These are phyloP conservation scores for Brasilioporus rufonigricans DNA, from an alignment of 768 basidiomycete species.

Conservation along the genomic window DNA sequence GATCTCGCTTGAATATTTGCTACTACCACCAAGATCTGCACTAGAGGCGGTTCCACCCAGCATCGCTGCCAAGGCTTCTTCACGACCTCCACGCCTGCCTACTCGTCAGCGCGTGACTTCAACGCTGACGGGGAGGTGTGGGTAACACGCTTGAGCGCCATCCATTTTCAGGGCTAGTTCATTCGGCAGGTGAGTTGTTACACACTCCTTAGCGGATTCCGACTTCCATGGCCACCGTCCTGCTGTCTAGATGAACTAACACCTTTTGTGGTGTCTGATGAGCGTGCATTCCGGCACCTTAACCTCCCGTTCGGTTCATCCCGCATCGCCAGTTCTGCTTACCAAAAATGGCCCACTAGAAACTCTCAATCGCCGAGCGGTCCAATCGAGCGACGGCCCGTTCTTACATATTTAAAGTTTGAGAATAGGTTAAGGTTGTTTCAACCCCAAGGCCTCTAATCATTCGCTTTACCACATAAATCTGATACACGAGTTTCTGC, in stretches of 20 bases:
- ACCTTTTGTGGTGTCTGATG: slow-evolving; percentile 85
- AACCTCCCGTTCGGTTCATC: slow-evolving; percentile 72
- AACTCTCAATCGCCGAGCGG: slow-evolving; percentile 58
- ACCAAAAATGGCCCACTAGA: slow-evolving; percentile 75
- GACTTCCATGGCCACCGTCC: slow-evolving; percentile 87
- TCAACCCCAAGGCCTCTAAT: slow-evolving; percentile 89
- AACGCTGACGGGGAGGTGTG: slow-evolving; percentile 79
- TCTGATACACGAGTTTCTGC: slow-evolving; percentile 48
- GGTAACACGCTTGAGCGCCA: slow-evolving; percentile 86
- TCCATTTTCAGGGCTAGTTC: slow-evolving; percentile 91
- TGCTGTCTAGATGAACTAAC: slow-evolving; percentile 88
- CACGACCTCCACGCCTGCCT: slow-evolving; percentile 78
- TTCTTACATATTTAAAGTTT: slow-evolving; percentile 68
- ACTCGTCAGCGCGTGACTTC: slow-evolving; percentile 70
- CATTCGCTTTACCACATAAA: slow-evolving; percentile 69
- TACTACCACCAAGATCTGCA: slow-evolving; percentile 89
- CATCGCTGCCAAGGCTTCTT: slow-evolving; percentile 77
- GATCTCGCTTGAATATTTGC: slow-evolving; percentile 87
- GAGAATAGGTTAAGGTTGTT: slow-evolving; percentile 86
- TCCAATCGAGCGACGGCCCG: slow-evolving; percentile 49
- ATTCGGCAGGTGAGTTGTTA: slow-evolving; percentile 90
- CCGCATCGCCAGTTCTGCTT: slow-evolving; percentile 71
- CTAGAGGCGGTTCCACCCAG: slow-evolving; percentile 75
- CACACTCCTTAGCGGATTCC: slow-evolving; percentile 84
- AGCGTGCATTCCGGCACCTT: slow-evolving; percentile 81